These are phyloP conservation scores for Ophiostoma ips DNA, from an alignment of 2,329 filamentous ascomycete genomes.

Conservation along the genomic window DNA sequence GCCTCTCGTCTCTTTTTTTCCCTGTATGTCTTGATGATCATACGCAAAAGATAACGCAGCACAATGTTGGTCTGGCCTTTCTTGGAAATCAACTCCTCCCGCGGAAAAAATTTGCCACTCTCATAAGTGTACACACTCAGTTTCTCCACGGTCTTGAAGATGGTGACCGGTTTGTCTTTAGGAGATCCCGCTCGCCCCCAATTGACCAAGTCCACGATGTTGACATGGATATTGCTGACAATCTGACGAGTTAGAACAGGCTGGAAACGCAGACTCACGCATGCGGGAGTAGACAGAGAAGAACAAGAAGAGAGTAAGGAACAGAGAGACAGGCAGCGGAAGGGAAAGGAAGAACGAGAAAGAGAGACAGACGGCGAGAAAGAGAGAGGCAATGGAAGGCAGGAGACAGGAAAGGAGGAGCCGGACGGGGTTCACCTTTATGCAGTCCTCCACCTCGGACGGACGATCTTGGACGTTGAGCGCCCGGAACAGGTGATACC, in stretches of 20 bases:
- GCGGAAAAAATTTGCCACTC: neutral
- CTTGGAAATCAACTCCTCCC: neutral
- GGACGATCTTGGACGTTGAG: neutral
- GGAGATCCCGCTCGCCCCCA: constrained; percentile 3
- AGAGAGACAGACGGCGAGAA: too few species aligned
- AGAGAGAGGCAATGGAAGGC: too few species aligned
- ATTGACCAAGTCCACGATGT: constrained; percentile 7
- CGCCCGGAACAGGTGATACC: constrained; percentile 4
- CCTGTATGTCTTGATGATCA: neutral
- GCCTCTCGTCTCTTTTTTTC: too few species aligned
- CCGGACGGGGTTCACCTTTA: neutral
- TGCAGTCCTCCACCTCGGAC: neutral
- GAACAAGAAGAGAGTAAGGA: too few species aligned
- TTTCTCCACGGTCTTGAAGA: neutral
- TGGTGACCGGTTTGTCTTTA: neutral
- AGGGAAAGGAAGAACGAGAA: too few species aligned
- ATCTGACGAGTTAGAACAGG: neutral
- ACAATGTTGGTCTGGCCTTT: neutral
- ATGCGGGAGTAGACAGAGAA: too few species aligned
- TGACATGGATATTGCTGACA: constrained; percentile 3
- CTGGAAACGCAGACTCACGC: too few species aligned
- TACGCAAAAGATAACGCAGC: neutral
- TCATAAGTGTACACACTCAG: neutral
- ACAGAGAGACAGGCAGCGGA: too few species aligned
- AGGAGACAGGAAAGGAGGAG: too few species aligned